Evolutionary conservation across 148 eudicot species (phyloP), one percentile per base, ranked within the genome.

Genomic region (Heliosperma pusillum): DNA sequence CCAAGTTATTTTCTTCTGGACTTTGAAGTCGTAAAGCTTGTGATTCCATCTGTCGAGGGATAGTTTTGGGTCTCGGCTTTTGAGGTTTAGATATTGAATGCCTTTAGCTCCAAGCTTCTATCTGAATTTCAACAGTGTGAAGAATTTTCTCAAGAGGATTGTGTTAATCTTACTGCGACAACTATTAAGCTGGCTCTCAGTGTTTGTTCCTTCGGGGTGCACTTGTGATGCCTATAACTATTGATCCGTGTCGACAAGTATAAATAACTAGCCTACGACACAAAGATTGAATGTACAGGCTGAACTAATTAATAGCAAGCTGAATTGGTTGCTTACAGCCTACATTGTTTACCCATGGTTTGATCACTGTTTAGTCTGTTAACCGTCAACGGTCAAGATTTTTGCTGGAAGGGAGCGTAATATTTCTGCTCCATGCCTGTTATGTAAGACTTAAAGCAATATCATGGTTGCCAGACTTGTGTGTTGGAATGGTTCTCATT

Each of bases 1-100:
- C 76, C 45, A 72, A 56, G 76, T 63, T 63, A 27, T 50, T 59
- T 60, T 16, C 63, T 19, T 63, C 60, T 10, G 58, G 50, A 17
- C 15, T 59, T 73, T 40, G 22, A 13, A 9, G 57, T 42, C 66
- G 58, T 72, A 21, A 26, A 17, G 29, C 33, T 42, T n/a, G n/a
- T n/a, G n/a, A n/a, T n/a, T 19, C 36, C 68, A 59, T 59, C 4
- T n/a, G 42, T 11, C 13, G n/a, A 26, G 2, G 5, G 12, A 21
- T n/a, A 15, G 21, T 47, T 56, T 62, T 69, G 29, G 74, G 74
- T 21, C 50, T 69, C 65, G 26, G 25, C 22, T 40, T 56, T 5
- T n/a, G 2, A 45, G 3, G 30, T 44, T 47, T 55, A 15, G 66
- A 70, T 57, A 17, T 70, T 33, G 10, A n/a, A 8, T 70, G 70